These are phyloP conservation scores for Cydonia oblonga DNA, from an alignment of 331 rosid species.

Conservation along the genomic window DNA sequence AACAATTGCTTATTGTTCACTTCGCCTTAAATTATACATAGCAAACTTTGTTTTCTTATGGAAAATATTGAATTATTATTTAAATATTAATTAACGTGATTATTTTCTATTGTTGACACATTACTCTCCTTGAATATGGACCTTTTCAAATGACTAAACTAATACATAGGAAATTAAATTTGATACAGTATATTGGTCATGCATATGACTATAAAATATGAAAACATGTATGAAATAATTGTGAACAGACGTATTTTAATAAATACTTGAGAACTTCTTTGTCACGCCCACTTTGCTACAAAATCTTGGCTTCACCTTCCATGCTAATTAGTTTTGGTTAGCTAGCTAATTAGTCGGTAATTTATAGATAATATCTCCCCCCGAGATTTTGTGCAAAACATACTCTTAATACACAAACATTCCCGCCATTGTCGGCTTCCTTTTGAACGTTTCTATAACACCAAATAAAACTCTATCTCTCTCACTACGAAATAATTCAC, in stretches of 20 bases:
- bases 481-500: not conserved
- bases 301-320: not conserved
- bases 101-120: too few species aligned
- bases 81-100: too few species aligned
- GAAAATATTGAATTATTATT: too few species aligned
- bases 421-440: not conserved
- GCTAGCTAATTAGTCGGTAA: too few species aligned
- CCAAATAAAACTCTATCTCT: not conserved
- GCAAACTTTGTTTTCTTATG: too few species aligned
- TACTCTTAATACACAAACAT: not conserved
- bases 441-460: not conserved
- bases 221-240: too few species aligned
- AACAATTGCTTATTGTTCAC: not conserved
- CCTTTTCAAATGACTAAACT: not conserved
- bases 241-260: too few species aligned
- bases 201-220: not conserved
- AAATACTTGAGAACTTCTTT: too few species aligned
- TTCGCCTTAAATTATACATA: too few species aligned
- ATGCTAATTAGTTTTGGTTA: not conserved
- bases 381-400: not conserved
- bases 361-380: not conserved
- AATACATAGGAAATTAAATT: too few species aligned
- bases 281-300: too few species aligned
- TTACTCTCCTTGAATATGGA: too few species aligned
- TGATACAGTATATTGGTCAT: not conserved